A percentile compares a stretch with the other conserved stretches of the same genome.
phyloP scores from a whole-genome alignment of 129 eudicot genomes.

The Centaurea solstitialis region DNA sequence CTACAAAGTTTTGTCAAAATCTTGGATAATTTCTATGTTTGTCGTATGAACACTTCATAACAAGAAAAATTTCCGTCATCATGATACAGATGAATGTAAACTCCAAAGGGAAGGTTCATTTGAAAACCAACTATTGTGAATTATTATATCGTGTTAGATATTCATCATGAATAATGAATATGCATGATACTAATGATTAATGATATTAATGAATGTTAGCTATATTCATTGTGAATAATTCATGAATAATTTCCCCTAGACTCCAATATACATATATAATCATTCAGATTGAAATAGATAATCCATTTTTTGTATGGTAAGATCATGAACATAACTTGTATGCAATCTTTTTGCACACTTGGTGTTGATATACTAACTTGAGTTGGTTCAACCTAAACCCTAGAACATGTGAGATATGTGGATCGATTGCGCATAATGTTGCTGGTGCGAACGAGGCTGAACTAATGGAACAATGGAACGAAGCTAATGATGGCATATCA shows the following conservation, averaged over 20 bases:
- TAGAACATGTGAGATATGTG: conserved; percentile 97
- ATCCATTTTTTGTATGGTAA: not conserved
- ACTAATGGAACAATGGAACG: conserved; percentile 62
- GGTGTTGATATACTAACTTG: conserved; percentile 9
- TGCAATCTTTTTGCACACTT: not conserved
- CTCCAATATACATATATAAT: not conserved
- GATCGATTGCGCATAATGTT: conserved; percentile 81
- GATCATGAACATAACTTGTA: not conserved
- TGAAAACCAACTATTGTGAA: not conserved
- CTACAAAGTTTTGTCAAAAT: conserved; percentile 13
- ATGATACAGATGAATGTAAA: not conserved
- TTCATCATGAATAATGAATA: not conserved
- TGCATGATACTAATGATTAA: not conserved
- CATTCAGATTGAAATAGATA: too few relatives aligned
- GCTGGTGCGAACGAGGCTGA: conserved; percentile 75
- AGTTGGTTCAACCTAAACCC: conserved; percentile 12
- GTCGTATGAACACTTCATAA: conserved; percentile 5
- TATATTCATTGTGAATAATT: not conserved
- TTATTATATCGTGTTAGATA: too few relatives aligned
- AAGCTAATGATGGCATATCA: conserved; percentile 52
- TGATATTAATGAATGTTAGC: too few relatives aligned
- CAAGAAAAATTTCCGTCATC: conserved; percentile 7
- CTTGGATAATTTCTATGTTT: conserved; percentile 12
- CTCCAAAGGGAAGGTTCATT: not conserved
- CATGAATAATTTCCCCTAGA: not conserved